phyloP scores from a whole-genome alignment of 2,329 filamentous ascomycete genomes.

The Phialophora tarda region DNA sequence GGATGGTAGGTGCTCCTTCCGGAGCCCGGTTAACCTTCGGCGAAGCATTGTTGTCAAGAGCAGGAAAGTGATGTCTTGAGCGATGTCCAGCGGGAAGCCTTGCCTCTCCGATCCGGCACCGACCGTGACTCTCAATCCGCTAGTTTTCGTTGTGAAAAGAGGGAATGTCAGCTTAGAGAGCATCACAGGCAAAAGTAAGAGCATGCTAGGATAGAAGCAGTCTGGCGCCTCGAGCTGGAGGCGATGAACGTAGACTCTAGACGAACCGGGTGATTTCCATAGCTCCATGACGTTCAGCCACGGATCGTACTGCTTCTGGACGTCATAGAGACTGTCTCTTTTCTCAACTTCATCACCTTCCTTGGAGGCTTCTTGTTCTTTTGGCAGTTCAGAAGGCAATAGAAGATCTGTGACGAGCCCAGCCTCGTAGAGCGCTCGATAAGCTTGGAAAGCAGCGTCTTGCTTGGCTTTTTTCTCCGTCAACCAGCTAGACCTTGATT shows the following conservation, averaged over 20 bases:
- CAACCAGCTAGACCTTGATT: constrained; percentile 64
- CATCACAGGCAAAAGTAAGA: constrained; percentile 30
- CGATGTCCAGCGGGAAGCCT: constrained; percentile 19
- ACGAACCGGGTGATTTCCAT: constrained; percentile 3
- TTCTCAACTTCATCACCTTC: constrained; percentile 8
- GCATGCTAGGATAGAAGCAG: constrained; percentile 22
- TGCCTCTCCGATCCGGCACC: constrained; percentile 9
- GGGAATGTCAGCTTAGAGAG: constrained; percentile 25
- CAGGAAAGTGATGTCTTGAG: constrained; percentile 21
- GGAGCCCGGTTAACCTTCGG: constrained; percentile 21
- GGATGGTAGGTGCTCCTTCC: constrained; percentile 28
- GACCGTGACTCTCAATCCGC: constrained; percentile 7
- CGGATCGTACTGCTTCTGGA: constrained; percentile 45
- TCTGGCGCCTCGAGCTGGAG: constrained; percentile 20
- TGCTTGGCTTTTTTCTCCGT: constrained; percentile 75
- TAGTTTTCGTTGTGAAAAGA: constrained; percentile 14
- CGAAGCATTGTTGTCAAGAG: constrained; percentile 19
- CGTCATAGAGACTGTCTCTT: constrained; percentile 35
- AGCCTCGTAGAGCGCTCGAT: constrained; percentile 69
- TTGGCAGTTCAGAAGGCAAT: constrained; percentile 59
- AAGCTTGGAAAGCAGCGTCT: constrained; percentile 84
- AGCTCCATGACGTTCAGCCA: constrained; percentile 46
- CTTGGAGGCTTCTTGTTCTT: constrained; percentile 40
- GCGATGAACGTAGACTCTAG: constrained; percentile 24
- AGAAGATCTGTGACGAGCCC: constrained; percentile 79